These are phyloP conservation scores for Phalaenopsis aphrodite DNA, from an alignment of 106 monocot species.

Conservation along the genomic window DNA sequence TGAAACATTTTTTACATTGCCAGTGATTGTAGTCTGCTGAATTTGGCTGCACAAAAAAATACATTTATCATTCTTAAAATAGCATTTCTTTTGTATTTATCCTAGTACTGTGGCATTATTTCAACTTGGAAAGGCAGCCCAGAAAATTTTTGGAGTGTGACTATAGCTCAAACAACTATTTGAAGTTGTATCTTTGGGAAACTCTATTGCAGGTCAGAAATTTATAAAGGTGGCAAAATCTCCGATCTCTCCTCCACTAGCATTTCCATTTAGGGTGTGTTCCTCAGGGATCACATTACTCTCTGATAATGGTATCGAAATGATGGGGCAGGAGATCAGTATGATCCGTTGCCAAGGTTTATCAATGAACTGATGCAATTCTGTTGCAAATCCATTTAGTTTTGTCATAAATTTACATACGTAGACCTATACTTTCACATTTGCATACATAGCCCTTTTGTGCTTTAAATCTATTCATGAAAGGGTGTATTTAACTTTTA, in stretches of 20 bases:
- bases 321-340: conserved; percentile 54
- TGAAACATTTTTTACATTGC: not conserved
- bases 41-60: not conserved
- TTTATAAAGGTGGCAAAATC: conserved; percentile 93
- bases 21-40: not conserved
- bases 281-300: conserved; percentile 72
- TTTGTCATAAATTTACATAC: not conserved
- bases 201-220: conserved; percentile 48
- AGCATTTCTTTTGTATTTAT: not conserved
- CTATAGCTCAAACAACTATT: not conserved
- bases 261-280: conserved; percentile 67
- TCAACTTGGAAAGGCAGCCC: not conserved
- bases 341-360: conserved; percentile 63
- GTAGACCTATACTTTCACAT: no score
- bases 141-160: not conserved
- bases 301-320: conserved; percentile 58
- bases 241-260: conserved; percentile 67
- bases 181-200: not conserved
- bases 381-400: not conserved
- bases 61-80: not conserved
- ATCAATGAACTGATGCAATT: not conserved
- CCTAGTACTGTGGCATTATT: not conserved
- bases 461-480: no score
- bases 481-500: not conserved
- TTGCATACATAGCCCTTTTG: not conserved